Conservation (phyloP, 2,329 filamentous ascomycete species). For the Monosporascus sp. region DNA sequence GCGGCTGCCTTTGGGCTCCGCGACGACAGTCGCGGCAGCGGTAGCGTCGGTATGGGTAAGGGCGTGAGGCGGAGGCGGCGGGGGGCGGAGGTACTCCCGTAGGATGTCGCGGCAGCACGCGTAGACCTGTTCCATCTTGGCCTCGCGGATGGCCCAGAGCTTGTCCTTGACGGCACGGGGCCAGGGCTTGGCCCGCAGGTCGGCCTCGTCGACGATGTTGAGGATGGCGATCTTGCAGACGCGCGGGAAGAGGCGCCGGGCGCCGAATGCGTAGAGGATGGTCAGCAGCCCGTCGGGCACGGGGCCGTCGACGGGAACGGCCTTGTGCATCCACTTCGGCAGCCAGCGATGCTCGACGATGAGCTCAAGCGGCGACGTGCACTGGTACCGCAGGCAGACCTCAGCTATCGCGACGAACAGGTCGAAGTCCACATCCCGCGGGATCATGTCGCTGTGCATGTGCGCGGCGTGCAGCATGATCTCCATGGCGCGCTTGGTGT, state of each 20-base stretch:
- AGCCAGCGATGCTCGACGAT: conserved; percentile 47
- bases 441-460: conserved; percentile 41
- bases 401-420: conserved; percentile 48
- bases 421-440: conserved; percentile 40
- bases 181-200: conserved; percentile 39
- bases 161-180: conserved; percentile 41
- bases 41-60: conserved; percentile 1
- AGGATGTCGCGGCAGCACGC: conserved; percentile 38
- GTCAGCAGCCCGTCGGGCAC: conserved; percentile 45
- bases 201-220: conserved; percentile 37
- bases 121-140: conserved; percentile 46
- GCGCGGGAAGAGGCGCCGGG: conserved; percentile 41
- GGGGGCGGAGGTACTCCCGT: conserved; percentile 37
- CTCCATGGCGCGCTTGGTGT: conserved; percentile 35
- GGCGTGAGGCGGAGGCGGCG: background rate
- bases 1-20: background rate
- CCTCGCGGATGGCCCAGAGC: conserved; percentile 41
- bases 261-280: conserved; percentile 48
- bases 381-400: conserved; percentile 43
- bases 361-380: conserved; percentile 45
- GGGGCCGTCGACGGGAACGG: conserved; percentile 26
- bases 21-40: background rate
- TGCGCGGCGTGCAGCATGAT: conserved; percentile 47
- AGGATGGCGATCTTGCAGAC: conserved; percentile 45
- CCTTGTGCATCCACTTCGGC: conserved; percentile 44